Evolutionary conservation across 192 early-diverging fungal genomes (phyloP), one percentile per base, ranked within the genome.

Genomic region (Powellomyces hirtus): DNA sequence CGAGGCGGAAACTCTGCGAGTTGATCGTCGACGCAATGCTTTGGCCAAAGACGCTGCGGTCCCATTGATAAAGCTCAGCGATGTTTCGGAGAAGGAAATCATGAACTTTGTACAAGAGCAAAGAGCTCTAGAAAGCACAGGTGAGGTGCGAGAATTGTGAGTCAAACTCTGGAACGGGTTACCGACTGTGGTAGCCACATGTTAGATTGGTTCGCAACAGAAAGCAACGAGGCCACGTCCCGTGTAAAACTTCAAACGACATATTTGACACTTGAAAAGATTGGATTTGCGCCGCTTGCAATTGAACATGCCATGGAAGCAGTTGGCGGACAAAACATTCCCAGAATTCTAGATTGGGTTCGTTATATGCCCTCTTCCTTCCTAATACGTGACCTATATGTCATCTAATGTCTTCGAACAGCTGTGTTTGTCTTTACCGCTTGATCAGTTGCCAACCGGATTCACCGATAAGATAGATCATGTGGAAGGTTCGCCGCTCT

Each of bases 181-280:
- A 24, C 16, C 16, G 52, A 27, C 16, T 55, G 24, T 55, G 52
- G n/a, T n/a, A n/a, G n/a, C n/a, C n/a, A n/a, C n/a, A n/a, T n/a
- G n/a, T n/a, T 26, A 62, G 64, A 66, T 24, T 66, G 64, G 64
- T 51, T 66, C n/a, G 45, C 33, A 24, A 7, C 45, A 22, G 64
- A 66, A 52, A 6, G 3, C 1, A 1, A 11, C 3, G 64, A 66
- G 51, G 29, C 24, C 5, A 53, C 64, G 3, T 66, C 64, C 10
- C 30, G 11, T 2, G 10, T 26, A 14, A 46, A 51, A 2, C 50
- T 66, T 7, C 46, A 55, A 20, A 38, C 51, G 11, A 52, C 45
- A 14, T 66, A 66, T 24, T 4, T 66, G 33, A 51, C 46, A 3
- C 46, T 66, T 31, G 64, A 66, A 27, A 45, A 50, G 44, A 46